These are phyloP conservation scores for Trichothecium roseum DNA, from an alignment of 2,329 filamentous ascomycete genomes.

Conservation along the genomic window DNA sequence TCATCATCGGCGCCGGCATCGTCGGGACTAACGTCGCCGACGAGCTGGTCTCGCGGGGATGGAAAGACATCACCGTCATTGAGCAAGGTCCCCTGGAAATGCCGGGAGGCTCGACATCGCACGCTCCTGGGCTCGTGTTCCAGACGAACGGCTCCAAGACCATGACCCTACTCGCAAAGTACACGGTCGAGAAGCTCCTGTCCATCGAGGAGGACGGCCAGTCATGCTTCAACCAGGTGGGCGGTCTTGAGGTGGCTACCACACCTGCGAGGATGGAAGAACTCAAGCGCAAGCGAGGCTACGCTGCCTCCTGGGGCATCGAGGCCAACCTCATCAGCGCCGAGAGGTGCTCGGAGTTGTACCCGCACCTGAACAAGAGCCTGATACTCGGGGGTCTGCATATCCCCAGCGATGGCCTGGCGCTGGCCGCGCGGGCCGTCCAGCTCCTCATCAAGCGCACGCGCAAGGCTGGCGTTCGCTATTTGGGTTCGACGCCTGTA, in stretches of 20 bases:
- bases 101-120: slow-evolving; percentile 56
- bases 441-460: slow-evolving; percentile 51
- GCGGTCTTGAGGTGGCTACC: slow-evolving; percentile 52
- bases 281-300: slow-evolving; percentile 52
- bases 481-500: slow-evolving; percentile 44
- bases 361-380: slow-evolving; percentile 42
- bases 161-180: slow-evolving; percentile 47
- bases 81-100: slow-evolving; percentile 53
- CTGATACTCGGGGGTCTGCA: slow-evolving; percentile 47
- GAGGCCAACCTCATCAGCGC: slow-evolving; percentile 38
- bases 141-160: slow-evolving; percentile 49
- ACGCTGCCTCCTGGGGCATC: slow-evolving; percentile 50
- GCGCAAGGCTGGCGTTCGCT: slow-evolving; percentile 44
- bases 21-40: slow-evolving; percentile 55
- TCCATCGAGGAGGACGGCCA: slow-evolving; percentile 30
- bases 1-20: slow-evolving; percentile 54
- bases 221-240: slow-evolving; percentile 51
- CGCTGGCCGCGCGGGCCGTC: slow-evolving; percentile 49
- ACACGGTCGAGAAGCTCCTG: slow-evolving; percentile 50
- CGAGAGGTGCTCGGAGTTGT: slow-evolving; percentile 41
- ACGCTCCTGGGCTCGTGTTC: slow-evolving; percentile 54
- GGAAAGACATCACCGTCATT: slow-evolving; percentile 52
- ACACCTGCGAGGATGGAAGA: slow-evolving; percentile 48
- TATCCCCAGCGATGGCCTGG: slow-evolving; percentile 51
- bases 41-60: slow-evolving; percentile 51